phyloP scores from a whole-genome alignment of 2,329 filamentous ascomycete species.

The Anisogramma anomala region DNA sequence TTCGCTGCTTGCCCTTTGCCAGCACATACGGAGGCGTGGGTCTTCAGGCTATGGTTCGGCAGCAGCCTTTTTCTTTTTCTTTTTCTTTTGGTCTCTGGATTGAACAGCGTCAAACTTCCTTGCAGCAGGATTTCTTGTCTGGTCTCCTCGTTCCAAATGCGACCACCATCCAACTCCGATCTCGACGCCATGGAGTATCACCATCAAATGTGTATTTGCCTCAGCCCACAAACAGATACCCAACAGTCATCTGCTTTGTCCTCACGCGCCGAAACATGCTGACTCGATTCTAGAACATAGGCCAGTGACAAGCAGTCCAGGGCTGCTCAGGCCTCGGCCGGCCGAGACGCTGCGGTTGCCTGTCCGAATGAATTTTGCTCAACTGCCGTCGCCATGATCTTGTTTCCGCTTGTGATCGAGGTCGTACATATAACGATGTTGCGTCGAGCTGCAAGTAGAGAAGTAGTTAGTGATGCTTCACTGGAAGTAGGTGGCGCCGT shows the following conservation, averaged over 20 bases:
- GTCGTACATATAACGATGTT: slow-evolving; percentile 90
- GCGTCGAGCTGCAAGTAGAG: slow-evolving; percentile 44
- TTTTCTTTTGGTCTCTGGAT: background rate
- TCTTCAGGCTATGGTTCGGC: background rate
- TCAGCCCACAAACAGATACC: background rate
- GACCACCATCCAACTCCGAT: background rate
- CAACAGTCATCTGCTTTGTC: background rate
- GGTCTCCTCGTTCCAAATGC: background rate
- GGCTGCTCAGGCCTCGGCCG: slow-evolving; percentile 3
- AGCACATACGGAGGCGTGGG: too few species aligned
- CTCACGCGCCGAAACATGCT: background rate
- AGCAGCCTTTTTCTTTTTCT: background rate
- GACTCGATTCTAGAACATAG: background rate
- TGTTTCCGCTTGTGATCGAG: slow-evolving; percentile 77
- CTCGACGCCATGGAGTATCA: background rate
- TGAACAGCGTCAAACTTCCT: background rate
- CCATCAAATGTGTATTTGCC: slow-evolving; percentile 1
- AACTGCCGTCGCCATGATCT: slow-evolving; percentile 75
- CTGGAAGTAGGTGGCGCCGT: background rate
- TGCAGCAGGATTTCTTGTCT: background rate
- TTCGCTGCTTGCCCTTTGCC: too few species aligned
- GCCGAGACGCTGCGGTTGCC: slow-evolving; percentile 20
- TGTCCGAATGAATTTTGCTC: slow-evolving; percentile 55
- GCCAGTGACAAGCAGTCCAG: background rate
- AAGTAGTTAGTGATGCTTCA: slow-evolving; percentile 5